These are phyloP conservation scores for Puccinia coronata DNA, from an alignment of 1,284 basidiomycete genomes.

Conservation along the genomic window DNA sequence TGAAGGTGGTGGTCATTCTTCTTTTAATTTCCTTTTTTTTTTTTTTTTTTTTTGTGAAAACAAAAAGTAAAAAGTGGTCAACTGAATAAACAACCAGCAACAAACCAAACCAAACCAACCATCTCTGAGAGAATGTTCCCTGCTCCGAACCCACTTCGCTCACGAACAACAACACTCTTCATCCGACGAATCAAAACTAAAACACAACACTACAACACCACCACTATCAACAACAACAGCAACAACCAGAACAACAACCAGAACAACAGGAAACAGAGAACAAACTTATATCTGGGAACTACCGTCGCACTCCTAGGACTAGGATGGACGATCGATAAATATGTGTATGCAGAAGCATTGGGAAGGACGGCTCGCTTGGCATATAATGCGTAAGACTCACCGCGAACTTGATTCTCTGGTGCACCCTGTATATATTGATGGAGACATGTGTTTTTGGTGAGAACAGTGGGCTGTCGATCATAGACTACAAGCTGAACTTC, in stretches of 20 bases:
- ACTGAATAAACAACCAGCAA: no score
- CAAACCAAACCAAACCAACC: no score
- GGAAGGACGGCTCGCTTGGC: constrained; percentile 14
- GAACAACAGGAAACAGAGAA: background rate
- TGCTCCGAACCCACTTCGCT: no score
- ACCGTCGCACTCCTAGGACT: background rate
- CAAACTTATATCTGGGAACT: background rate
- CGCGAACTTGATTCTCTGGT: background rate
- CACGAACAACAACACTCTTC: no score
- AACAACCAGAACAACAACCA: background rate
- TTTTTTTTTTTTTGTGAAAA: background rate
- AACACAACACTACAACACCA: no score
- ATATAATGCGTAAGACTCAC: constrained; percentile 40
- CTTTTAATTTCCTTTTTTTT: background rate
- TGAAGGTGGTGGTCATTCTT: no score
- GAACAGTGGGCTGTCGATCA: constrained; percentile 12
- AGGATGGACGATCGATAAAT: constrained; percentile 27
- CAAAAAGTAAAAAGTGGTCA: no score
- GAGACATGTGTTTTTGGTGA: background rate
- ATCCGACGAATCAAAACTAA: no score
- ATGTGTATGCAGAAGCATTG: constrained; percentile 29
- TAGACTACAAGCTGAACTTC: constrained; percentile 74
- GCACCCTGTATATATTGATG: background rate
- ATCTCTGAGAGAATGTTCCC: no score
- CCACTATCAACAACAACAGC: no score